These are phyloP conservation scores for Streptanthus diversifolius DNA, from an alignment of 345 rosid genomes.

Conservation along the genomic window DNA sequence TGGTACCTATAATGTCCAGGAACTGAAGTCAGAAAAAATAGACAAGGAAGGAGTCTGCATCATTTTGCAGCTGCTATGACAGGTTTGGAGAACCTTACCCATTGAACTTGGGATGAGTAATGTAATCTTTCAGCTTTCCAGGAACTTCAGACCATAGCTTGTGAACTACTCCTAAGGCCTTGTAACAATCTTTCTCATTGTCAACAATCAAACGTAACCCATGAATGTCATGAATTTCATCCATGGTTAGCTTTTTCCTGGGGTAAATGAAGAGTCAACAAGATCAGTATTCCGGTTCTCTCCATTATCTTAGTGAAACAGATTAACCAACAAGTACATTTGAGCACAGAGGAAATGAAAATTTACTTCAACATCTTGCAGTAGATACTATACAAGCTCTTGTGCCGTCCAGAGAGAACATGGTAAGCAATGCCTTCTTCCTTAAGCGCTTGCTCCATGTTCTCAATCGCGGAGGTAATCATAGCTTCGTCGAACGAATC, in stretches of 20 bases:
- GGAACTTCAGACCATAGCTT: conserved; percentile 84
- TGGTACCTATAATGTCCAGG: conserved; percentile 52
- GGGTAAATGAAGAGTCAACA: background rate
- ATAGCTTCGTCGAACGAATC: conserved; percentile 66
- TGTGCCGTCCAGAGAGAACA: conserved; percentile 73
- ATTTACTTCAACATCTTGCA: conserved; percentile 88
- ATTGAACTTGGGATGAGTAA: conserved; percentile 65
- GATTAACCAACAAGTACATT: background rate
- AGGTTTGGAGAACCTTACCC: conserved; percentile 51
- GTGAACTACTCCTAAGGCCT: conserved; percentile 64
- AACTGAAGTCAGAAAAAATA: conserved; percentile 24
- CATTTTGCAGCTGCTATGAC: background rate
- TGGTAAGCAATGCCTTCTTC: conserved; percentile 56
- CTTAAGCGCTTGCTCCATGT: conserved; percentile 62
- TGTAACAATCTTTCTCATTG: conserved; percentile 73
- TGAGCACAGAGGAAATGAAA: background rate
- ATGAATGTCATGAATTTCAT: conserved; percentile 90
- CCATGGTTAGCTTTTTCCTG: conserved; percentile 85
- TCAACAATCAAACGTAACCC: conserved; percentile 87
- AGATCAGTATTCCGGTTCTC: background rate
- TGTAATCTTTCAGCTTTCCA: conserved; percentile 86
- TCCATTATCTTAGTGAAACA: background rate
- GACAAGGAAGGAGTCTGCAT: background rate
- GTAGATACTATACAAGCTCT: conserved; percentile 88
- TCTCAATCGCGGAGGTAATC: conserved; percentile 62